Percentiles rank a stretch among this genome's conserved stretches.
Conservation (phyloP, 2,329 filamentous ascomycete genomes). For the Neurospora sp. region DNA sequence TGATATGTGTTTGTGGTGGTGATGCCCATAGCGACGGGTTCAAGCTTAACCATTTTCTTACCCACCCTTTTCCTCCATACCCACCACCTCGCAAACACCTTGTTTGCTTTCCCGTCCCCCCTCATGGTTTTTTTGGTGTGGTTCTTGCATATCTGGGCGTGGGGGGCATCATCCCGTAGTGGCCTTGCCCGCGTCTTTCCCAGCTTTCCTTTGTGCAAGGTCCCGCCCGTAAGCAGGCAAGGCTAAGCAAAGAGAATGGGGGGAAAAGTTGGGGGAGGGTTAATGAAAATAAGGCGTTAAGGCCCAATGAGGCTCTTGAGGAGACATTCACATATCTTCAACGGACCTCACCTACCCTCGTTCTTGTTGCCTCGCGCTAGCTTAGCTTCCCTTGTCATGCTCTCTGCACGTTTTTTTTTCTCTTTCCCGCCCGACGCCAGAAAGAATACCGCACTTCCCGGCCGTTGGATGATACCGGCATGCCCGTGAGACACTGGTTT, state of each 20-base stretch:
- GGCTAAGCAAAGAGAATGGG: not conserved
- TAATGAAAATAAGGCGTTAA: not conserved
- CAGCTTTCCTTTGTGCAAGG: not conserved
- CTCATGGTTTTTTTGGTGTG: not conserved
- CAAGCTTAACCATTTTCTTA: not conserved
- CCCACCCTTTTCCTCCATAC: not conserved
- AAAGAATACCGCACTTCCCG: not conserved
- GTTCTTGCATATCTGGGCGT: not conserved
- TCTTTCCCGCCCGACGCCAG: not conserved
- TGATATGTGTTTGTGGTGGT: not conserved
- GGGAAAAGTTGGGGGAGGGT: not conserved
- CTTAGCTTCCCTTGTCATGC: not conserved
- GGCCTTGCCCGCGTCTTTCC: not conserved
- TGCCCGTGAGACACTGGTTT: not conserved
- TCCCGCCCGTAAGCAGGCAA: not conserved
- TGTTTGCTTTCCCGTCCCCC: not conserved
- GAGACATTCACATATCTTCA: not conserved
- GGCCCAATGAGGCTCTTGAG: not conserved
- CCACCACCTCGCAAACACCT: not conserved
- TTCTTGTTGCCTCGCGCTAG: not conserved
- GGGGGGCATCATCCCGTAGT: not conserved
- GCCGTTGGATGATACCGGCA: not conserved
- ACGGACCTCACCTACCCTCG: not conserved
- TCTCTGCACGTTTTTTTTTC: not conserved
- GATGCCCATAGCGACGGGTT: not conserved